Percentiles rank a stretch among this genome's conserved stretches.
These are phyloP conservation scores for Plasmodium yoelii DNA, from an alignment of 169 alveolate genomes.

Conservation along the genomic window DNA sequence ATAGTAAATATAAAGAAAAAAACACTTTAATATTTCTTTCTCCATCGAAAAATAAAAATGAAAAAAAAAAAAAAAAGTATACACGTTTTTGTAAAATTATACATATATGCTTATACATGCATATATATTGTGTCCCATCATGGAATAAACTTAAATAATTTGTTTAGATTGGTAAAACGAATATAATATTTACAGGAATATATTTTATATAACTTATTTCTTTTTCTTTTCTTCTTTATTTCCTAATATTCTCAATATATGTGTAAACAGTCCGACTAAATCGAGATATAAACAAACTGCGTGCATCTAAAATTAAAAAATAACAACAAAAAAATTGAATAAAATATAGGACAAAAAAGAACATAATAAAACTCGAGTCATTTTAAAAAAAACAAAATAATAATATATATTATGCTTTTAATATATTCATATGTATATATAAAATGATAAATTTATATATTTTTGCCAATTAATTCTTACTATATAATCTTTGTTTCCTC, in stretches of 20 bases:
- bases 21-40: too few species aligned
- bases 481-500: slow-evolving; percentile 74
- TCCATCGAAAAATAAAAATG: too few species aligned
- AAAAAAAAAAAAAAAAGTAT: background rate
- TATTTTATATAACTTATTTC: background rate
- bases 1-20: too few species aligned
- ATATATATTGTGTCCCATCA: background rate
- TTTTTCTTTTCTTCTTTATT: slow-evolving; percentile 70
- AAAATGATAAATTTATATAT: background rate
- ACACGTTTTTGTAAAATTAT: background rate
- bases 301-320: slow-evolving; percentile 57
- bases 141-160: background rate
- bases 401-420: background rate
- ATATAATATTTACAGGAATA: too few species aligned
- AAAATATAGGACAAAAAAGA: background rate
- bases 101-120: slow-evolving; percentile 2
- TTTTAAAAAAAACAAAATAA: background rate
- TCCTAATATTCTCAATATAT: slow-evolving; percentile 59
- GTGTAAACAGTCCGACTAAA: slow-evolving; percentile 64
- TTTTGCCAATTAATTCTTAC: slow-evolving; percentile 27
- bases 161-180: too few species aligned
- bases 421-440: slow-evolving; percentile 7
- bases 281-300: slow-evolving; percentile 59
- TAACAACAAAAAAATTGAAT: background rate
- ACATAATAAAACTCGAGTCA: background rate